phyloP scores from a whole-genome alignment of 306 rosid species.

The Acacia melanoxylon region DNA sequence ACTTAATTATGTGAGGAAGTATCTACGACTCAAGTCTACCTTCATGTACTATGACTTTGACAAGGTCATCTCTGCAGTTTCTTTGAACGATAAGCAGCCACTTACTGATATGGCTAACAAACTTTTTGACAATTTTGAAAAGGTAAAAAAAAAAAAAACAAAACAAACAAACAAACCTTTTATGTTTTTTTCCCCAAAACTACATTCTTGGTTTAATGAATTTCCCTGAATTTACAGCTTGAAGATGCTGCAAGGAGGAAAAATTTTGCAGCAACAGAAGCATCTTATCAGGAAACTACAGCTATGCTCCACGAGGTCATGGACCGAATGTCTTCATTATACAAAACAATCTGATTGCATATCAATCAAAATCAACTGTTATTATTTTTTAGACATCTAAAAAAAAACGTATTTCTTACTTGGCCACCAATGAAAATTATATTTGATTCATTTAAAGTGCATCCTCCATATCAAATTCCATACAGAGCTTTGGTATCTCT shows the following conservation, averaged over 20 bases:
- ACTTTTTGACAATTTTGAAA: conserved; percentile 80
- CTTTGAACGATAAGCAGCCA: conserved; percentile 61
- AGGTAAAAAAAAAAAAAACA: conserved; percentile 40
- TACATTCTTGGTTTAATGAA: background rate
- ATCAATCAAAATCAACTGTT: background rate
- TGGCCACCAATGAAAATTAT: background rate
- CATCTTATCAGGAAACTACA: conserved; percentile 65
- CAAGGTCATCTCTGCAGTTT: conserved; percentile 71
- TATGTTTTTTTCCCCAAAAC: background rate
- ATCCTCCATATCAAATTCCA: background rate
- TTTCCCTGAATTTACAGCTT: conserved; percentile 51
- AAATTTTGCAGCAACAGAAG: background rate
- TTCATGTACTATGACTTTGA: conserved; percentile 90
- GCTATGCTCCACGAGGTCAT: conserved; percentile 80
- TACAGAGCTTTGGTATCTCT: background rate
- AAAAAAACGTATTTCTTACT: background rate
- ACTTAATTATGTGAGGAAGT: conserved; percentile 76
- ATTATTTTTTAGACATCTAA: background rate
- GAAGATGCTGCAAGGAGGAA: conserved; percentile 72
- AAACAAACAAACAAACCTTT: background rate
- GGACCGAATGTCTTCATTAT: conserved; percentile 58
- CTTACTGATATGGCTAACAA: conserved; percentile 71
- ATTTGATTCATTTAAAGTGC: background rate
- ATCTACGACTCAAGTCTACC: conserved; percentile 77
- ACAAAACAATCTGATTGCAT: conserved; percentile 13